Conservation (phyloP, 2,329 filamentous ascomycete species). For the Chaetoscypha palmicola region DNA sequence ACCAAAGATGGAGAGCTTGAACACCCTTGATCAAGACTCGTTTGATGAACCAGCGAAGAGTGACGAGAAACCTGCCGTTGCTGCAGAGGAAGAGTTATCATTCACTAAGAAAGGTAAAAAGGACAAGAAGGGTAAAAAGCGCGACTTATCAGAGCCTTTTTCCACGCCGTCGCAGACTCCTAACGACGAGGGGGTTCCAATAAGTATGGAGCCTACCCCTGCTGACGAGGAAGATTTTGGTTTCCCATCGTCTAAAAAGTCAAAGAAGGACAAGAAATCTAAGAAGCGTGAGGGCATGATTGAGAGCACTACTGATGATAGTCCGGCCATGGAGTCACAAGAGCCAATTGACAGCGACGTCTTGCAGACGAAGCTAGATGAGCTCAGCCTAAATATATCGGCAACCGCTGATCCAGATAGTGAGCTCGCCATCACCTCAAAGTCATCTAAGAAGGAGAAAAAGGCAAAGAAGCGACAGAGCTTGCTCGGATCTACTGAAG, state of each 20-base stretch:
- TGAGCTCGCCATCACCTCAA: not conserved
- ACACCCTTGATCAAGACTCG: slow-evolving; percentile 3
- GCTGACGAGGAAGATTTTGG: not conserved
- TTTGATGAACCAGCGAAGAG: too few relatives aligned
- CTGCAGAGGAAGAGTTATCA: slow-evolving; percentile 17
- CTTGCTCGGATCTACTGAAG: not conserved
- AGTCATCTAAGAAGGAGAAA: slow-evolving; percentile 7
- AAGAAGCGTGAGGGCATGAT: slow-evolving; percentile 17
- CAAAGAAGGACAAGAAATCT: slow-evolving; percentile 32
- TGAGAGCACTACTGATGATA: slow-evolving; percentile 8
- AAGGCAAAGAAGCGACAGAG: slow-evolving; percentile 8
- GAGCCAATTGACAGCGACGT: not conserved
- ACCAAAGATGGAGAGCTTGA: not conserved
- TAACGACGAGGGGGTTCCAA: not conserved
- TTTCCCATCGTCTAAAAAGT: slow-evolving; percentile 4
- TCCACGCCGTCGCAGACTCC: not conserved
- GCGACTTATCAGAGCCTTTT: not conserved
- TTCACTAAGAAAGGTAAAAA: slow-evolving; percentile 19
- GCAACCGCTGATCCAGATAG: slow-evolving; percentile 2
- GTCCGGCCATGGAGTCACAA: slow-evolving; percentile 4
- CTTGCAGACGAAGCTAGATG: not conserved
- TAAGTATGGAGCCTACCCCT: not conserved
- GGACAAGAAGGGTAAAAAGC: slow-evolving; percentile 20
- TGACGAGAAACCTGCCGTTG: slow-evolving; percentile 1
- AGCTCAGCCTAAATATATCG: not conserved